phyloP scores from a whole-genome alignment of 164 flowering plant genomes.

The Berberis vulgaris region DNA sequence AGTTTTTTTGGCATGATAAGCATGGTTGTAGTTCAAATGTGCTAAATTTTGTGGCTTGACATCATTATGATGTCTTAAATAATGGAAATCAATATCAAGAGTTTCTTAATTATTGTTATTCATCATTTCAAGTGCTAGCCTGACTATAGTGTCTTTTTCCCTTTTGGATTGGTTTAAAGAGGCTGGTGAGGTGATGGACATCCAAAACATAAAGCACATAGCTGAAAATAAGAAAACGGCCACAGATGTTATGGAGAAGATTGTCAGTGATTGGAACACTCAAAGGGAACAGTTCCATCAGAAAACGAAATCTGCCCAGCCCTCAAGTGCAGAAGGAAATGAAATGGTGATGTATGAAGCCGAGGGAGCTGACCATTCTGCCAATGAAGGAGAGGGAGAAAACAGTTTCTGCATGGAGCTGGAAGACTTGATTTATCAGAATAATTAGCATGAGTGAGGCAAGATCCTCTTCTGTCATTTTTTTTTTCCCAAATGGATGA shows the following conservation, averaged over 20 bases:
- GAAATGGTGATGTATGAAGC: slow-evolving; percentile 8
- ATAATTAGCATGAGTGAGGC: too few species aligned
- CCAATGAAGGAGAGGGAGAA: slow-evolving; percentile 13
- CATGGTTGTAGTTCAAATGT: too few species aligned
- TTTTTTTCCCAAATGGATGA: too few species aligned
- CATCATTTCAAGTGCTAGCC: too few species aligned
- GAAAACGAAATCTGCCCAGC: slow-evolving; percentile 27
- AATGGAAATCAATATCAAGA: too few species aligned
- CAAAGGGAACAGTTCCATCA: slow-evolving; percentile 41
- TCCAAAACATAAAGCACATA: slow-evolving; percentile 59
- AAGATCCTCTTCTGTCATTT: too few species aligned
- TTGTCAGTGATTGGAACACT: slow-evolving; percentile 42
- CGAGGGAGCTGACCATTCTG: background rate
- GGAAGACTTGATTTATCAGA: slow-evolving; percentile 17
- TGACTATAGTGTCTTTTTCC: background rate
- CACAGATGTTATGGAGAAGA: slow-evolving; percentile 42
- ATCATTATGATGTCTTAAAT: too few species aligned
- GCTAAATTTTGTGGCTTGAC: too few species aligned
- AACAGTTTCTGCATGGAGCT: slow-evolving; percentile 23
- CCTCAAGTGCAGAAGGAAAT: slow-evolving; percentile 8
- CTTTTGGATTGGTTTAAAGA: slow-evolving; percentile 20
- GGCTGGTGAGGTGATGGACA: slow-evolving; percentile 48
- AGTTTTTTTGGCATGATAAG: too few species aligned
- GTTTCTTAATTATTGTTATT: too few species aligned
- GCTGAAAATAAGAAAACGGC: slow-evolving; percentile 31